Percentiles rank a stretch among this genome's conserved stretches.
These are phyloP conservation scores for Hyaloscypha bicolor DNA, from an alignment of 495 filamentous ascomycete genomes.

Conservation along the genomic window DNA sequence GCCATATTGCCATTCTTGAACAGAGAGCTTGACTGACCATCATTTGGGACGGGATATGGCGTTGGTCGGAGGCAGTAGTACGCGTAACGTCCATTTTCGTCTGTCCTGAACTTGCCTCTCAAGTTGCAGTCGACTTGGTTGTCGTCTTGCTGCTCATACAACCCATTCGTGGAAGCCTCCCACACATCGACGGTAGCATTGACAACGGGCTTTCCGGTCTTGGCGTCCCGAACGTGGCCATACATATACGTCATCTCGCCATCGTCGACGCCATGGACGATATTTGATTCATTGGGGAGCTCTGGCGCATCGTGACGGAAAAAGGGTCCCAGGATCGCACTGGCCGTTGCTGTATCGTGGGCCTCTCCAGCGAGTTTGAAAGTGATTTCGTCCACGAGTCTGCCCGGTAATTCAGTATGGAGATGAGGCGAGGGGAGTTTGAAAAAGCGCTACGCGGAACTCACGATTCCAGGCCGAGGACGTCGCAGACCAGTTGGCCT, in stretches of 20 bases:
- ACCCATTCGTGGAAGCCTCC: conserved; percentile 81
- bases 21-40: conserved; percentile 42
- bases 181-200: conserved; percentile 80
- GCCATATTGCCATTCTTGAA: too few species aligned
- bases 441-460: conserved; percentile 17
- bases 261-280: conserved; percentile 64
- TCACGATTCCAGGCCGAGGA: conserved; percentile 80
- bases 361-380: conserved; percentile 77
- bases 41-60: conserved; percentile 75
- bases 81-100: conserved; percentile 73
- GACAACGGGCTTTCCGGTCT: conserved; percentile 69
- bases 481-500: conserved; percentile 74
- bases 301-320: conserved; percentile 83
- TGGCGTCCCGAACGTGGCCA: conserved; percentile 70
- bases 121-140: conserved; percentile 80
- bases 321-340: conserved; percentile 84
- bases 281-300: conserved; percentile 70
- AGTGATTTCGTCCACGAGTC: conserved; percentile 82
- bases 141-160: conserved; percentile 89
- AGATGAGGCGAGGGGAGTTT: neutral
- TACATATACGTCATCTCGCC: conserved; percentile 71
- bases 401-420: conserved; percentile 15
- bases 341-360: conserved; percentile 69
- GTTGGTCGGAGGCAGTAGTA: conserved; percentile 86
- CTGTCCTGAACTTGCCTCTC: conserved; percentile 77